Percentiles rank a stretch among this genome's conserved stretches.
These are phyloP conservation scores for Amanita brunnescens DNA, from an alignment of 768 basidiomycete genomes.

Conservation along the genomic window DNA sequence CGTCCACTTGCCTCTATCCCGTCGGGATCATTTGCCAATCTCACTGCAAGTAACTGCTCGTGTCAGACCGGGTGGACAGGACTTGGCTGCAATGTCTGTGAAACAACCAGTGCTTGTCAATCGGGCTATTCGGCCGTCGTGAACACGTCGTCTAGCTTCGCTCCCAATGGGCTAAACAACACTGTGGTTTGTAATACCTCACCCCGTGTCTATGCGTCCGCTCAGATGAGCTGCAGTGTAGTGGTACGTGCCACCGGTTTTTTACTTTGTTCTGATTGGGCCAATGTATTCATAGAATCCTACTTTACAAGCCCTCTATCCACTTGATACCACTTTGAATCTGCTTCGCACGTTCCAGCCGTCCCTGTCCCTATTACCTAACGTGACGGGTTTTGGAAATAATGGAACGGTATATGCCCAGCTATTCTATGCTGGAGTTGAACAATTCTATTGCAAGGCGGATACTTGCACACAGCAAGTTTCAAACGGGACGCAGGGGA, in stretches of 20 bases:
- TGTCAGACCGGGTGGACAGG: constrained; percentile 76
- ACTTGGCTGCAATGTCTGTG: constrained; percentile 74
- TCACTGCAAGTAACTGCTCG: constrained; percentile 57
- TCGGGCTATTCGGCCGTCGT: constrained; percentile 41
- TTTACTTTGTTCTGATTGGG: neutral
- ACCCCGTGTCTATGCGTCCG: constrained; percentile 65
- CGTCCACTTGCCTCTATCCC: constrained; percentile 40
- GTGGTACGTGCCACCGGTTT: constrained; percentile 38
- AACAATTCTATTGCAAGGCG: constrained; percentile 84
- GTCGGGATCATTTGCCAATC: constrained; percentile 46
- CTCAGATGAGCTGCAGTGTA: constrained; percentile 82
- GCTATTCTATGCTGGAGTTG: constrained; percentile 69
- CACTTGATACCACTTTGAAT: constrained; percentile 62
- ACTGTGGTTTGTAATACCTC: constrained; percentile 65
- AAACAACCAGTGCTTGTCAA: constrained; percentile 58
- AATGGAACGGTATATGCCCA: constrained; percentile 54
- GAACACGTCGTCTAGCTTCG: constrained; percentile 22
- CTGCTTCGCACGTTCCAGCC: constrained; percentile 72
- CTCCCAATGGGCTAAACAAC: constrained; percentile 37
- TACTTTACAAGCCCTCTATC: constrained; percentile 70
- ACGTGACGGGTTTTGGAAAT: constrained; percentile 49
- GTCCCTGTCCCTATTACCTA: constrained; percentile 58
- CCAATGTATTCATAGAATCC: constrained; percentile 50
- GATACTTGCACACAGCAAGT: constrained; percentile 59
- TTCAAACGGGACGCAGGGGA: constrained; percentile 24